Evolutionary conservation across 352 stramenopile genomes (phyloP), one percentile per base, ranked within the genome.

Genomic region (Phytophthora citrophthora): DNA sequence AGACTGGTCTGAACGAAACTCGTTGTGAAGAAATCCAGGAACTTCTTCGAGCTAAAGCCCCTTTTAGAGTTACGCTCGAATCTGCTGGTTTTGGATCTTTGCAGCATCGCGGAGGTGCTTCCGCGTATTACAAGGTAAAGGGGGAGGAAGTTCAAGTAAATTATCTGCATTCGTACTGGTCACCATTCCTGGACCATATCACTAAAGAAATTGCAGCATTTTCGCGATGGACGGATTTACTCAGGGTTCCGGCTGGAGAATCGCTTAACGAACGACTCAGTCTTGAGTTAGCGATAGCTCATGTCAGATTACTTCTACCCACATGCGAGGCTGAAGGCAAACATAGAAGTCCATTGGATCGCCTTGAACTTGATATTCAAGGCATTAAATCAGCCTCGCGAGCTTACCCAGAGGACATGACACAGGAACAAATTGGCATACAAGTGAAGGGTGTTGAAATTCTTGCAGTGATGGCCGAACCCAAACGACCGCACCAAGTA

Each of bases 131-230:
- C 3, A 63, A 66, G 32, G 66, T 90, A 9, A 50, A 77, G 7
- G 74, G 64, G 0, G 76, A 80, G 0, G 36, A 65, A 27, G 64
- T 90, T 2, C 70, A 85, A 32, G 50, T 93, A 3, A 91, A 89
- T 39, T 91, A 90, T 43, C 64, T 91, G 24, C 68, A 82, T 45
- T 60, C 66, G 7, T 76, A 90, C 32, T 83, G 77, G 27, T 53
- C 49, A 16, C 61, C 79, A 0, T 72, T 93, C 10, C 31, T 67
- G 5, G 65, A 90, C 13, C 80, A 88, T 55, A 39, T 91, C 15
- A 74, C 73, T 20, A 81, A 83, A 57, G 71, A 91, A 23, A 77
- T 94, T 16, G 65, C 86, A 23, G 80, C 71, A 0, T 89, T 91
- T 57, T 89, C 86, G 27, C 78, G 77, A 11, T 94, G 81, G 79